phyloP scores from a whole-genome alignment of 2,329 filamentous ascomycete genomes.

The Calonectria fujianensis region DNA sequence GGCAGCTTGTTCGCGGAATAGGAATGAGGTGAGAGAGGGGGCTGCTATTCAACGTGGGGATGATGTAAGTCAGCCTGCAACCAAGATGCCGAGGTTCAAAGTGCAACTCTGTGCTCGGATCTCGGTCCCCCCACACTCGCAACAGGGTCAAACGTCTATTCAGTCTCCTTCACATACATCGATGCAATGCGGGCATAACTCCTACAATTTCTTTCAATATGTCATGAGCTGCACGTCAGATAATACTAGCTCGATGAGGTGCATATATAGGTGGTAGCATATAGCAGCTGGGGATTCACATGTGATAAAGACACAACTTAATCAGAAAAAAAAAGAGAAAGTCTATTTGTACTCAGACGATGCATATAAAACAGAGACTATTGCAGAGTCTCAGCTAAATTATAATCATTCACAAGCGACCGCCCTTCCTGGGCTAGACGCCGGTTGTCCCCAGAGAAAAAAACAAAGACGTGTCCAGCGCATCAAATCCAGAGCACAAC shows the following conservation, averaged over 20 bases:
- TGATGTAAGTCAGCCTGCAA: slow-evolving; percentile 26
- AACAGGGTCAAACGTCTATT: background rate
- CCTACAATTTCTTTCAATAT: background rate
- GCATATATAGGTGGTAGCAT: too few species aligned
- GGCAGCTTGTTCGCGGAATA: background rate
- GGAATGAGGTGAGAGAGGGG: slow-evolving; percentile 11
- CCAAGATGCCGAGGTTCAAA: slow-evolving; percentile 54
- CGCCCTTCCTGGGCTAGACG: slow-evolving; percentile 52
- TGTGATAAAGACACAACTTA: background rate
- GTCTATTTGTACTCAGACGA: slow-evolving; percentile 51
- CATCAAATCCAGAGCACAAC: slow-evolving; percentile 48
- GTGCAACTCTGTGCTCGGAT: slow-evolving; percentile 36
- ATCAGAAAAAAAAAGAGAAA: slow-evolving; percentile 42
- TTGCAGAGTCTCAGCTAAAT: slow-evolving; percentile 54
- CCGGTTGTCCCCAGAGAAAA: slow-evolving; percentile 54
- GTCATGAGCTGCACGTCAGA: background rate
- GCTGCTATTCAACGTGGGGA: slow-evolving; percentile 23
- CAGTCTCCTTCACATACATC: background rate
- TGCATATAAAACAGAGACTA: slow-evolving; percentile 49
- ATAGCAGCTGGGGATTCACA: background rate
- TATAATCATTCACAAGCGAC: slow-evolving; percentile 54
- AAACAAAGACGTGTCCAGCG: slow-evolving; percentile 50
- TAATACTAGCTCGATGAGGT: background rate
- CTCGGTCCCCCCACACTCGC: slow-evolving; percentile 30
- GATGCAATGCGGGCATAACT: background rate